A percentile compares a stretch with the other conserved stretches of the same genome.
These are phyloP conservation scores for Microbotryum scabiosae DNA, from an alignment of 1,284 basidiomycete species.

Conservation along the genomic window DNA sequence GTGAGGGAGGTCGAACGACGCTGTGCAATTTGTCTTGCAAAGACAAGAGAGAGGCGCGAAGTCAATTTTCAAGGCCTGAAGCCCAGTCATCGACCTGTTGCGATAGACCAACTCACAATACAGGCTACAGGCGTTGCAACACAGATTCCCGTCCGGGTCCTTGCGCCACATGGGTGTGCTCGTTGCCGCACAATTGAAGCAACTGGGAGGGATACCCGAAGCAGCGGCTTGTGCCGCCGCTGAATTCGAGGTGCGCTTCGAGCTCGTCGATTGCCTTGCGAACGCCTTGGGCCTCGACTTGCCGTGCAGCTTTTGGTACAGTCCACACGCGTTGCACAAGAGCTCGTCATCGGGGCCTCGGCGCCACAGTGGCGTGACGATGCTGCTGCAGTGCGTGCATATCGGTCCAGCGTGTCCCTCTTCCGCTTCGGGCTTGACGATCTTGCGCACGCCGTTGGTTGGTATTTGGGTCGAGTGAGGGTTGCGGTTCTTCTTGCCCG, in stretches of 20 bases:
- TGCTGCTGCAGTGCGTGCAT: conserved; percentile 26
- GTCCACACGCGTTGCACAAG: conserved; percentile 32
- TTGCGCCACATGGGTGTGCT: conserved; percentile 32
- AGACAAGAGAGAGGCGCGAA: neutral
- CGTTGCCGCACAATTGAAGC: conserved; percentile 30
- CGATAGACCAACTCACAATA: conserved; percentile 18
- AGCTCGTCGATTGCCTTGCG: conserved; percentile 12
- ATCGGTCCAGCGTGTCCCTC: conserved; percentile 24
- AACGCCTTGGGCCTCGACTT: conserved; percentile 28
- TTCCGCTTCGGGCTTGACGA: conserved; percentile 12
- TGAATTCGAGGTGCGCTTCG: conserved; percentile 17
- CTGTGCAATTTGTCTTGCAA: conserved; percentile 30
- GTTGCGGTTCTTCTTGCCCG: conserved; percentile 29
- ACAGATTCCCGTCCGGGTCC: conserved; percentile 21
- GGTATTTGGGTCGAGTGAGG: conserved; percentile 30
- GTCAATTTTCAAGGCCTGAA: neutral
- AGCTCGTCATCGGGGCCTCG: conserved; percentile 31
- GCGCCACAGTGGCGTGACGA: conserved; percentile 31
- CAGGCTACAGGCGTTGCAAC: conserved; percentile 31
- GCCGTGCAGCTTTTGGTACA: conserved; percentile 30
- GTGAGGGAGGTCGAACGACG: conserved; percentile 18
- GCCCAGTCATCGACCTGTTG: neutral
- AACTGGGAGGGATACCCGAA: conserved; percentile 19
- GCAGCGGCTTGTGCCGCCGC: conserved; percentile 28
- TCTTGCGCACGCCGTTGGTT: conserved; percentile 7